phyloP scores from a whole-genome alignment of 2,329 filamentous ascomycete species.

The Bipolaris cookei region DNA sequence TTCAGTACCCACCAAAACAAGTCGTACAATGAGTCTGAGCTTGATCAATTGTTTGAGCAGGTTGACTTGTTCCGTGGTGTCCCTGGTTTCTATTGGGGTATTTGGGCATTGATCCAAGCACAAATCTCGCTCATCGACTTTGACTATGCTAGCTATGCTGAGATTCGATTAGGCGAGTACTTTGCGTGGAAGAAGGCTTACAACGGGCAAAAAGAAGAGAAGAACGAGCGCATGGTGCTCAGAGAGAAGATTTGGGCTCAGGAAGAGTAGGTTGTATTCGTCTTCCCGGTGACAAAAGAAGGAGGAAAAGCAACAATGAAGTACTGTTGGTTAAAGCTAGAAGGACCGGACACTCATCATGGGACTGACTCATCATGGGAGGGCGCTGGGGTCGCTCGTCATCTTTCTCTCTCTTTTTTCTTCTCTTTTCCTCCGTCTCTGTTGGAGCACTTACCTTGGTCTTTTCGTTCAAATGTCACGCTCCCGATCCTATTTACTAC shows the following conservation, averaged over 20 bases:
- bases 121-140: constrained; percentile 96
- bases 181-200: constrained; percentile 85
- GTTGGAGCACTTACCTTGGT: no score
- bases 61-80: constrained; percentile 88
- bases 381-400: no score
- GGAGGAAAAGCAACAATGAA: neutral
- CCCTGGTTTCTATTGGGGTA: constrained; percentile 89
- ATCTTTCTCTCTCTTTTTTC: no score
- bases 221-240: constrained; percentile 63
- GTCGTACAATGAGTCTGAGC: constrained; percentile 61
- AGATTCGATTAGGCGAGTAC: constrained; percentile 85
- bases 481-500: no score
- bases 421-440: no score
- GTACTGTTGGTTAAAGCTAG: neutral
- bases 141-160: constrained; percentile 91
- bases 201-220: constrained; percentile 67
- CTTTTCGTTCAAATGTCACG: no score
- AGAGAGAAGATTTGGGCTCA: constrained; percentile 83
- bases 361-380: no score
- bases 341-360: no score
- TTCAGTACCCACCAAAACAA: constrained; percentile 61
- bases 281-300: neutral
- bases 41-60: constrained; percentile 74
- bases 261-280: constrained; percentile 44
- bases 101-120: constrained; percentile 95